Conservation (phyloP, 1,284 basidiomycete genomes). For the Ustanciosporium gigantosporum region DNA sequence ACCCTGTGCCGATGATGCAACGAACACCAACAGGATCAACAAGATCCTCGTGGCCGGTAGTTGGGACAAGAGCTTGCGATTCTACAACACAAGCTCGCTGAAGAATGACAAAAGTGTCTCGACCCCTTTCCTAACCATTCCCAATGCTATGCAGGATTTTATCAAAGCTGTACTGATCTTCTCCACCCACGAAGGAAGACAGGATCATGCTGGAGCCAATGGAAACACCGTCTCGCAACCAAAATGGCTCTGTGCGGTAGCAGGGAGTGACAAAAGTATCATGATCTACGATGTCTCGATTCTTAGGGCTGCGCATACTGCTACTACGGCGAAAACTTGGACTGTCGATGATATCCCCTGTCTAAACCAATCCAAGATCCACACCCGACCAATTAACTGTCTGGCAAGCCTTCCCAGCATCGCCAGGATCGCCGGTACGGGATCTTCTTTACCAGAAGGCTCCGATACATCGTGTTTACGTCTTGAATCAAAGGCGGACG, state of each 20-base stretch:
- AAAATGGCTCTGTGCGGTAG: constrained; percentile 13
- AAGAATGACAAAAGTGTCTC: neutral
- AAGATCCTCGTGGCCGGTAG: constrained; percentile 20
- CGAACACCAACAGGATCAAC: neutral
- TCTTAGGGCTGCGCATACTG: no score
- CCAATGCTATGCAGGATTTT: constrained; percentile 31
- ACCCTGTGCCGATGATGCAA: constrained; percentile 1
- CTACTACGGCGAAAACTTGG: neutral
- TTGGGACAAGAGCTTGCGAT: constrained; percentile 28
- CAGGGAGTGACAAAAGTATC: constrained; percentile 33
- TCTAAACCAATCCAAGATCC: constrained; percentile 10
- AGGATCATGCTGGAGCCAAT: no score
- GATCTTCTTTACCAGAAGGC: no score
- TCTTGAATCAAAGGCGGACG: no score
- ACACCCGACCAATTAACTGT: constrained; percentile 32
- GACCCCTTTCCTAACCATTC: neutral
- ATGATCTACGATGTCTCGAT: constrained; percentile 13
- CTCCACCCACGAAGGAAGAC: neutral
- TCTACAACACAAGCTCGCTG: constrained; percentile 2
- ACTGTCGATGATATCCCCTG: neutral
- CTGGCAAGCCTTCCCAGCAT: constrained; percentile 4
- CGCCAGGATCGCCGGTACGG: no score
- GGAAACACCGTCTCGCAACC: neutral
- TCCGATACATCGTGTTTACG: no score
- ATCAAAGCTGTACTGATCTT: constrained; percentile 34